Conservation (phyloP, 2,329 filamentous ascomycete species). For the Daldinia sp. region DNA sequence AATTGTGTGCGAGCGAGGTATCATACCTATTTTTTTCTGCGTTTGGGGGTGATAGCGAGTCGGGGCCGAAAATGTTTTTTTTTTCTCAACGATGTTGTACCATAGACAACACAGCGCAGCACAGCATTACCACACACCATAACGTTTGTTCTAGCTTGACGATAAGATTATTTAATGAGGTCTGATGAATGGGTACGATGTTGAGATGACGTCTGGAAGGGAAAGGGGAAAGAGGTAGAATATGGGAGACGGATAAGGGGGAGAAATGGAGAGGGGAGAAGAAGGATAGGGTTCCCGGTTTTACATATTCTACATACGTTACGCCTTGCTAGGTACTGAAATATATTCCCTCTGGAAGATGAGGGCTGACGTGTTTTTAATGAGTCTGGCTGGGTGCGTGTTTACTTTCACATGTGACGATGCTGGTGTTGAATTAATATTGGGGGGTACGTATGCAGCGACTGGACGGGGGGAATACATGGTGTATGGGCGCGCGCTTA, state of each 20-base stretch:
- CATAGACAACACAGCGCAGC: neutral
- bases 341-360: neutral
- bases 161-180: constrained; percentile 8
- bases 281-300: neutral
- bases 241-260: too few relatives aligned
- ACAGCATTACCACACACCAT: neutral
- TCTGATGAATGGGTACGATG: neutral
- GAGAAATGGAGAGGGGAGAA: neutral
- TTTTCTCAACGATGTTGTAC: neutral
- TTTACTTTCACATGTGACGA: neutral
- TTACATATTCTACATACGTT: constrained; percentile 1
- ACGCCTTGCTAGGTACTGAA: neutral
- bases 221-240: neutral
- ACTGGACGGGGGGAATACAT: neutral
- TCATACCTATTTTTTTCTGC: neutral
- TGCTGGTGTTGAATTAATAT: neutral
- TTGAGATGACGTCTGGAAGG: neutral
- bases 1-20: neutral
- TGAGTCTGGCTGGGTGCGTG: neutral
- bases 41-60: neutral
- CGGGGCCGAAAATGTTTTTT: neutral
- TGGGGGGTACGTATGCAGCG: neutral
- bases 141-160: neutral
- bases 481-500: neutral
- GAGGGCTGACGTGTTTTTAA: neutral